phyloP scores from a whole-genome alignment of 352 stramenopile genomes.

The Pythium monospermum region DNA sequence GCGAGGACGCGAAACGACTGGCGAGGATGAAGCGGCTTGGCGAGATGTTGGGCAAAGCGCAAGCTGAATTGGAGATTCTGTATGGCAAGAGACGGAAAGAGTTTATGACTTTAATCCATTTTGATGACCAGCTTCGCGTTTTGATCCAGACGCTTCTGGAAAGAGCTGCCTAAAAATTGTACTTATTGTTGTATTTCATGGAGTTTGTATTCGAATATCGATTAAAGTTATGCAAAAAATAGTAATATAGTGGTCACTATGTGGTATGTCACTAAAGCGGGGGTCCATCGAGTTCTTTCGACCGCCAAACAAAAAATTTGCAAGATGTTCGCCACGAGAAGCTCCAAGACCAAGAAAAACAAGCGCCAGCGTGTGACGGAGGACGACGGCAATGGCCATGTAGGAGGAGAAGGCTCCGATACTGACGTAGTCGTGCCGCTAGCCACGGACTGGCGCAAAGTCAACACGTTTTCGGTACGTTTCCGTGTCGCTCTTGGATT shows the following conservation, averaged over 20 bases:
- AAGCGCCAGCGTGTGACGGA: slow-evolving; percentile 39
- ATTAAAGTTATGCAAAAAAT: too few relatives aligned
- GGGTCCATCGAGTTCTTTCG: too few relatives aligned
- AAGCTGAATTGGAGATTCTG: slow-evolving; percentile 4
- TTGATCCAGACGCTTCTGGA: slow-evolving; percentile 9
- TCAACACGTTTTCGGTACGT: slow-evolving; percentile 61
- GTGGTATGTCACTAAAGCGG: too few relatives aligned
- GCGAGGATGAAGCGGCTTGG: neutral
- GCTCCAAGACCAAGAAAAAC: slow-evolving; percentile 39
- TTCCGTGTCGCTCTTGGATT: neutral
- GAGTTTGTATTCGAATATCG: too few relatives aligned
- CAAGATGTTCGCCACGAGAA: slow-evolving; percentile 37
- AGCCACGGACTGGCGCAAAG: slow-evolving; percentile 27
- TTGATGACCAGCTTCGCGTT: slow-evolving; percentile 5
- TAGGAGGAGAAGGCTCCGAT: slow-evolving; percentile 10
- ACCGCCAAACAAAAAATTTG: too few relatives aligned
- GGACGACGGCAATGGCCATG: slow-evolving; percentile 20
- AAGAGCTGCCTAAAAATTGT: too few relatives aligned
- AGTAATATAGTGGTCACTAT: too few relatives aligned
- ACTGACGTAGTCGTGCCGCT: slow-evolving; percentile 25
- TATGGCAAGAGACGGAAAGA: neutral
- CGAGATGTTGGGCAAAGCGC: neutral
- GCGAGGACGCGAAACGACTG: neutral
- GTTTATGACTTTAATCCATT: slow-evolving; percentile 8
- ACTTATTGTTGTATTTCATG: too few relatives aligned